Conservation (phyloP, 495 filamentous ascomycete genomes). For the Penicillium bialowiezense region DNA sequence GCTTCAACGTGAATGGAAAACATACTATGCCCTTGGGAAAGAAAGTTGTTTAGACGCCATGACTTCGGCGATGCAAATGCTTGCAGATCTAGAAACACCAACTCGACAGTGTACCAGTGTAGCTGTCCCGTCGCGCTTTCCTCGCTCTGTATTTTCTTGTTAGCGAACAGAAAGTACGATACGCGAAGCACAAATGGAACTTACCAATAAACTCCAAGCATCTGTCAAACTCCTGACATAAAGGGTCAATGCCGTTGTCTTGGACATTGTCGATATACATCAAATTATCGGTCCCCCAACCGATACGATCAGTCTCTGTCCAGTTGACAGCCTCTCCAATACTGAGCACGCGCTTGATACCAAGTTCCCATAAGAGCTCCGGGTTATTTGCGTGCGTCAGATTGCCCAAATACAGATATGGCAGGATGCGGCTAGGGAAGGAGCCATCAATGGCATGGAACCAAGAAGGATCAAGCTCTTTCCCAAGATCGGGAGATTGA, state of each 20-base stretch:
- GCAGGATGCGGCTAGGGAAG: constrained; percentile 79
- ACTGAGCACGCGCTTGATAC: constrained; percentile 83
- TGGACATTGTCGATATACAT: constrained; percentile 82
- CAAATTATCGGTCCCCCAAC: constrained; percentile 71
- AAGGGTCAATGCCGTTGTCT: constrained; percentile 92
- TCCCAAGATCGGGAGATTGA: constrained; percentile 21
- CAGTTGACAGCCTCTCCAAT: constrained; percentile 90
- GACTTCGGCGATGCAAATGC: constrained; percentile 97
- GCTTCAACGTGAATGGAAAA: constrained; percentile 7
- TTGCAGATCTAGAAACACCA: constrained; percentile 90
- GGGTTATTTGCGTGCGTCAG: constrained; percentile 91
- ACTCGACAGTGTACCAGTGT: constrained; percentile 96
- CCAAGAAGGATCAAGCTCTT: constrained; percentile 68
- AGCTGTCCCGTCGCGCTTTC: constrained; percentile 70
- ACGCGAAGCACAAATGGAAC: constrained; percentile 20
- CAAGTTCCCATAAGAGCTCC: constrained; percentile 70
- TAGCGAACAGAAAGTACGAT: constrained; percentile 4
- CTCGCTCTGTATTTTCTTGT: constrained; percentile 57
- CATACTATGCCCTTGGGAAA: constrained; percentile 86
- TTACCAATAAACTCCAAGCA: constrained; percentile 91
- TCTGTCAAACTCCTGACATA: constrained; percentile 81
- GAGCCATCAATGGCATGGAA: constrained; percentile 82
- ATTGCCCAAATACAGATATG: constrained; percentile 97
- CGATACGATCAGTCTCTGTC: constrained; percentile 61
- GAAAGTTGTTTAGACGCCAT: constrained; percentile 78